phyloP scores from a whole-genome alignment of 495 filamentous ascomycete species.

The Viridothelium virens region DNA sequence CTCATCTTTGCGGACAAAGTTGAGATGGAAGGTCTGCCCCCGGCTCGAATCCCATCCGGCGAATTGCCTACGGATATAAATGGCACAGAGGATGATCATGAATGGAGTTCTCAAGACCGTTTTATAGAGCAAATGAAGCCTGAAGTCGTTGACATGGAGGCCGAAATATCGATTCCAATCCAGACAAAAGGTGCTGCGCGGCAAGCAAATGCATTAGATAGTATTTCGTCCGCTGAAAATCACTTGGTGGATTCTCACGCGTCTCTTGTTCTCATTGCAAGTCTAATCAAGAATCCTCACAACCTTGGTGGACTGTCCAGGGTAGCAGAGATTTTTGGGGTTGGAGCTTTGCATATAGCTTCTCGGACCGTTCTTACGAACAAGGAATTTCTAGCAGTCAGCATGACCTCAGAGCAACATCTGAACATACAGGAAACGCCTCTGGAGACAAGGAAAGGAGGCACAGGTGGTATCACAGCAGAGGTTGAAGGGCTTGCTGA shows the following conservation, averaged over 20 bases:
- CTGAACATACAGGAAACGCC: slow-evolving; percentile 38
- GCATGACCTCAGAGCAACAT: slow-evolving; percentile 40
- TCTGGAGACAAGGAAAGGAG: neutral
- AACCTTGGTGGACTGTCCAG: slow-evolving; percentile 45
- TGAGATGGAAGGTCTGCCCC: neutral
- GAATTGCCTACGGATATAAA: neutral
- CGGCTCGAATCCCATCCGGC: slow-evolving; percentile 1
- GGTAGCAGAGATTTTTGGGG: slow-evolving; percentile 44
- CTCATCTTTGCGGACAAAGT: neutral
- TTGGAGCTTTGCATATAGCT: slow-evolving; percentile 31
- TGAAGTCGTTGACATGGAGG: neutral
- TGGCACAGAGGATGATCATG: neutral
- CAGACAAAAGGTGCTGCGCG: slow-evolving; percentile 28
- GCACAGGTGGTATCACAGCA: slow-evolving; percentile 1
- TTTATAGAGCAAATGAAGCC: neutral
- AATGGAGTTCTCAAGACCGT: neutral
- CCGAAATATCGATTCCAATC: slow-evolving; percentile 14
- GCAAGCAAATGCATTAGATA: neutral
- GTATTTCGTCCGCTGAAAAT: neutral
- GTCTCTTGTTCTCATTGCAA: slow-evolving; percentile 41
- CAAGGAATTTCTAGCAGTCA: slow-evolving; percentile 38
- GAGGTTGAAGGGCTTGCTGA: slow-evolving; percentile 23
- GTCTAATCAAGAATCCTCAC: slow-evolving; percentile 41
- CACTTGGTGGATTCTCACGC: neutral
- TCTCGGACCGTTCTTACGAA: slow-evolving; percentile 26